These are phyloP conservation scores for Solanum stenotomum DNA, from an alignment of 257 asterid genomes.

Conservation along the genomic window DNA sequence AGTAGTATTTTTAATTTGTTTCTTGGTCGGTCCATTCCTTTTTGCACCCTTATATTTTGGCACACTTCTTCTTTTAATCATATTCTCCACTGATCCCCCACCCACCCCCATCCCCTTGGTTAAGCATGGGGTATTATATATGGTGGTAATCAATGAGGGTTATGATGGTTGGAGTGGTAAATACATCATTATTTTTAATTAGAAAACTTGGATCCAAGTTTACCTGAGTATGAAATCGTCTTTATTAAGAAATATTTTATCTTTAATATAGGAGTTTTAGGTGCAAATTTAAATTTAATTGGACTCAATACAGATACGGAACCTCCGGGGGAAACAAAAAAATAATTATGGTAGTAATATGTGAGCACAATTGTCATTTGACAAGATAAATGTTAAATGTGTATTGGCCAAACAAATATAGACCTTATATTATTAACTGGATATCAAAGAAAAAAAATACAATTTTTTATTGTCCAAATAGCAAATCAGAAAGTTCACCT, in stretches of 20 bases:
- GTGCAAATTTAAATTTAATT: not conserved
- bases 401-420: not conserved
- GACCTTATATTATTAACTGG: not conserved
- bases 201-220: accelerated
- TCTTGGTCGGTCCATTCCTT: not conserved
- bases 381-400: not conserved
- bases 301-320: accelerated
- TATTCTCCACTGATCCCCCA: not conserved
- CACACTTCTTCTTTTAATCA: conserved; percentile 11
- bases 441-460: not conserved
- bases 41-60: conserved; percentile 4
- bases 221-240: accelerated
- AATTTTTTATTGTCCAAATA: not conserved
- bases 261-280: not conserved
- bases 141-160: not conserved
- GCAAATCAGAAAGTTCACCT: not conserved
- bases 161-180: not conserved
- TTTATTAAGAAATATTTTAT: not conserved
- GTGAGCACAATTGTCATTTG: not conserved
- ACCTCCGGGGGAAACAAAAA: too few species aligned
- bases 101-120: not conserved
- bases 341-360: not conserved
- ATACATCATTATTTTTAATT: not conserved
- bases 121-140: not conserved
- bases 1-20: not conserved